Evolutionary conservation across 768 basidiomycete species (phyloP).

Genomic region (Amanita molliuscula): DNA sequence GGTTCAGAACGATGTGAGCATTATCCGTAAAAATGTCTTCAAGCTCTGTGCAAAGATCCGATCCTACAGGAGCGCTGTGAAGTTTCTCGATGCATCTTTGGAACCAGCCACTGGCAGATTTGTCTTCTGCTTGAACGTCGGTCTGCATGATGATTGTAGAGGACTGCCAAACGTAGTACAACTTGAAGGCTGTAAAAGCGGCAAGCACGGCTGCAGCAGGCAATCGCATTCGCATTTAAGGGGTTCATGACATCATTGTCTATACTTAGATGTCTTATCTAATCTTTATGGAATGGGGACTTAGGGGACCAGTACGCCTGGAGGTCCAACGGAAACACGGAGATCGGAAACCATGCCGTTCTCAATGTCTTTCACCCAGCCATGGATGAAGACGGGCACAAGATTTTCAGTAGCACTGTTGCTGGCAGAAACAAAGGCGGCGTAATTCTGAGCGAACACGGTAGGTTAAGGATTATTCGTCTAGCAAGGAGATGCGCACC

Average conservation of each 20-base stretch:
- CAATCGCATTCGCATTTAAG: neutral
- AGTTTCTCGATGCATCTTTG: neutral
- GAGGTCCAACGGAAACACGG: slow-evolving; percentile 13
- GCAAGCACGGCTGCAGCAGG: neutral
- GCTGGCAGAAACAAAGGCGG: neutral
- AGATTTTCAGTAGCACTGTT: neutral
- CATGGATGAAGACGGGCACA: slow-evolving; percentile 13
- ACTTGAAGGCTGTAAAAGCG: neutral
- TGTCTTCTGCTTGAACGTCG: too few species aligned
- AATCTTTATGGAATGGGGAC: slow-evolving; percentile 11
- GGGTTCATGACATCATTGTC: neutral
- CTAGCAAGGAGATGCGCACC: neutral
- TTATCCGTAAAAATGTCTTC: neutral
- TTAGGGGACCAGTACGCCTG: slow-evolving; percentile 10
- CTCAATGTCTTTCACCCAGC: slow-evolving; percentile 17
- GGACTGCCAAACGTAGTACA: neutral
- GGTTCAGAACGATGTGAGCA: slow-evolving; percentile 1
- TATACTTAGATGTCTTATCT: too few species aligned
- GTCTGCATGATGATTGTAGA: neutral
- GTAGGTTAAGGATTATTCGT: neutral
- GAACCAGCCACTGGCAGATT: neutral
- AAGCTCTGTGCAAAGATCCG: neutral
- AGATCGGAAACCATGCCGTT: slow-evolving; percentile 15
- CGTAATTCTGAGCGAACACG: neutral
- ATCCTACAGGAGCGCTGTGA: neutral